Evolutionary conservation across 495 filamentous ascomycete genomes (phyloP), one percentile per base, ranked within the genome.

Genomic region (Beverwykella pulmonaria): DNA sequence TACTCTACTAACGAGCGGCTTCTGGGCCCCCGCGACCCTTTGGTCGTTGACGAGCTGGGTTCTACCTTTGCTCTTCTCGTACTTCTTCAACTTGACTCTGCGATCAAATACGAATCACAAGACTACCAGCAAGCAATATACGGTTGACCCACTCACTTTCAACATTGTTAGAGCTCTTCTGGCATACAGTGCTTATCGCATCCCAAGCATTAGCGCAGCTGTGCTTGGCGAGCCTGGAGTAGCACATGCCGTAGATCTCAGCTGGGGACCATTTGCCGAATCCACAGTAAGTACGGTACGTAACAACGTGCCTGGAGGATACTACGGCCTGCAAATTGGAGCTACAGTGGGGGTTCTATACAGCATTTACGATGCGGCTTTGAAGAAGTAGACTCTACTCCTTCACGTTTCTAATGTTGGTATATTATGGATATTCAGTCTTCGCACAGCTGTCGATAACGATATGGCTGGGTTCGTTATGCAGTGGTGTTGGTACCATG

Each of bases 101-200:
- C 74, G 76, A 74, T 63, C 78, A 75, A 58, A 67, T 73, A 68
- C 66, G 71, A 65, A 69, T 67, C 61, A 63, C 66, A 32, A 59
- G 74, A 69, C 61, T 15, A 34, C 55, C n/a, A 79, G 83, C 46
- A 22, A 53, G 32, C 23, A 34, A 39, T 82, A 87, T 29, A 82
- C 78, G 12, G 86, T 92, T 63, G 94, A 98, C 74, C 93, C 93
- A 22, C 78, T 97, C 64, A 88, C 87, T 59, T 98, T 93, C 76
- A 94, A 92, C 77, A 86, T 97, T 56, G 86, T 84, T 70, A 96
- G 95, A 81, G 92, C 88, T 0, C 65, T 97, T 61, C 73, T 91
- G 46, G 86, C 90, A 9, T 95, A 89, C 74, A 78, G 92, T 4
- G 87, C 96, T 9, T 96, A 93, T 70, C 62, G 26, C 7, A 54